Conservation (phyloP, 768 basidiomycete genomes). For the Goffeauzyma gilvescens region DNA sequence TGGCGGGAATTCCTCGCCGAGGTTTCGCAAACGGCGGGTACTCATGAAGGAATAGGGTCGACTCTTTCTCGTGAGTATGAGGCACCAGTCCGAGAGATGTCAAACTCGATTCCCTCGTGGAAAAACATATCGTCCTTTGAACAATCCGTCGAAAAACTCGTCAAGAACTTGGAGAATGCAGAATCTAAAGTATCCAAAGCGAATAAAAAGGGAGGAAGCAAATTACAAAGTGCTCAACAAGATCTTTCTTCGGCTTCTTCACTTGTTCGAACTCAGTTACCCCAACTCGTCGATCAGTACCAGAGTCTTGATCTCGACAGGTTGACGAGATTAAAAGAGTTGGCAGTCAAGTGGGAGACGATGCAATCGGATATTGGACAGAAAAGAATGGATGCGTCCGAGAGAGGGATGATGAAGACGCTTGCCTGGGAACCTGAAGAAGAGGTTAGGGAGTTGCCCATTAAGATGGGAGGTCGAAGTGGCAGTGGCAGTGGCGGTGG, state of each 20-base stretch:
- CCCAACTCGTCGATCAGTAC: constrained; percentile 26
- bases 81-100: constrained; percentile 24
- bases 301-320: constrained; percentile 26
- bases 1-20: constrained; percentile 27
- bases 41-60: background rate
- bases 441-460: constrained; percentile 23
- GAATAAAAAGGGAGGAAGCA: constrained; percentile 20
- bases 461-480: constrained; percentile 5
- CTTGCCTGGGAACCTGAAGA: constrained; percentile 28
- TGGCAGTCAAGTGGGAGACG: constrained; percentile 29
- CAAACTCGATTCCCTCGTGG: constrained; percentile 19
- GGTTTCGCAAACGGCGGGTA: background rate
- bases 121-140: constrained; percentile 20
- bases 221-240: constrained; percentile 18
- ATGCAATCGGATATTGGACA: constrained; percentile 23
- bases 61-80: constrained; percentile 27
- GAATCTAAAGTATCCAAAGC: constrained; percentile 28
- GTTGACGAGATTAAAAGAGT: constrained; percentile 25
- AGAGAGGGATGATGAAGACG: constrained; percentile 20
- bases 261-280: constrained; percentile 20
- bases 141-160: constrained; percentile 24
- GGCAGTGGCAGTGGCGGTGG: constrained; percentile 1
- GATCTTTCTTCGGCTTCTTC: constrained; percentile 20
- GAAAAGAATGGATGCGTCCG: constrained; percentile 23
- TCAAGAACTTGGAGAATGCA: constrained; percentile 30